These are phyloP conservation scores for Euphorbia lathyris DNA, from an alignment of 345 rosid genomes.

Conservation along the genomic window DNA sequence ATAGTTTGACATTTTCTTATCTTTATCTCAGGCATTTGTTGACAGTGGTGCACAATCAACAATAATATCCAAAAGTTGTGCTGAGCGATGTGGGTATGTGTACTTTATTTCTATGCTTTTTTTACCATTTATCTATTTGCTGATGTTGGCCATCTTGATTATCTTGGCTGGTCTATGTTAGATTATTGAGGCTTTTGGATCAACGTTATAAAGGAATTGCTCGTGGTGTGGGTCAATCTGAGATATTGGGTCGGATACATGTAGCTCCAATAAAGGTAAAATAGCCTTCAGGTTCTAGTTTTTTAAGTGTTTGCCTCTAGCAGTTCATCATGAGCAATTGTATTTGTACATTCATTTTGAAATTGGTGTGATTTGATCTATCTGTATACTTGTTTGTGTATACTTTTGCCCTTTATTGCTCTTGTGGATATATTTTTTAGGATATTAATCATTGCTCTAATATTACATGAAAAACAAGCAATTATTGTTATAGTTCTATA, in stretches of 20 bases:
- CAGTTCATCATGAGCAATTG: slow-evolving; percentile 3
- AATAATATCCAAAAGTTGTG: slow-evolving; percentile 96
- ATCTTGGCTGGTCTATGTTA: slow-evolving; percentile 26
- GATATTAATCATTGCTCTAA: not conserved
- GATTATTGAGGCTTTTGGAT: slow-evolving; percentile 91
- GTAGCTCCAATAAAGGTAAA: slow-evolving; percentile 94
- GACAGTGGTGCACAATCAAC: slow-evolving; percentile 99
- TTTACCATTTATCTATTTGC: not conserved
- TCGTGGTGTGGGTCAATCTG: slow-evolving; percentile 98
- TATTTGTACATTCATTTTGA: slow-evolving; percentile 3
- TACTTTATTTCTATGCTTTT: not conserved
- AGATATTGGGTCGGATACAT: slow-evolving; percentile 94
- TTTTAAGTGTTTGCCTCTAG: not conserved
- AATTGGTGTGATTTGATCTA: not conserved
- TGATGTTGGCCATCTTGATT: not conserved
- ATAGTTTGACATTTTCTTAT: not conserved
- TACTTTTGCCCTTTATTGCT: not conserved
- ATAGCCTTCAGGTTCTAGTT: not conserved
- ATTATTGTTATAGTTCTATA: not conserved
- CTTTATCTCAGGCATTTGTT: slow-evolving; percentile 76
- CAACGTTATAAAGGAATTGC: slow-evolving; percentile 91
- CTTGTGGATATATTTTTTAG: not conserved
- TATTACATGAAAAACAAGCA: not conserved
- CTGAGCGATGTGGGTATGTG: slow-evolving; percentile 88
- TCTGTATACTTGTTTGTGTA: not conserved